Base-by-base conservation (phyloP, 2,329 filamentous ascomycete genomes). In the Penicillium polonicum region DNA sequence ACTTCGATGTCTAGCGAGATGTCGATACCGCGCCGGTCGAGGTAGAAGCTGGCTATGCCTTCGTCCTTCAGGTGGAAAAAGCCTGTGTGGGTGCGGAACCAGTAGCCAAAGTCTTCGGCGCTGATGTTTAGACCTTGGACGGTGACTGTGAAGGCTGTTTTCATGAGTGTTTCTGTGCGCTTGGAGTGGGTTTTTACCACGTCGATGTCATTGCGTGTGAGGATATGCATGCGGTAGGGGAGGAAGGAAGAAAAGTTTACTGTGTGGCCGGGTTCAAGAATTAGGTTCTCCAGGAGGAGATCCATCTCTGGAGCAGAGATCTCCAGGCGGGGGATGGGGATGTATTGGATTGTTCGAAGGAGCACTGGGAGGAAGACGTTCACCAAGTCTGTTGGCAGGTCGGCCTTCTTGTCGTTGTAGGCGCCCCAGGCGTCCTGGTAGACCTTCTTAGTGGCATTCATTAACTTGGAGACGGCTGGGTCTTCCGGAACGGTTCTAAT, bases 291-390 rank as follows among this genome's bases (percentile, higher is more conserved):
- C 2, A 97, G 78, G 1, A 97, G 79, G 5, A 97, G 83, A 66
- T 97, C 92, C 54, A 96, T 81, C 35, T 90, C 86, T 0, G 92
- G 92, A 4, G 88, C 89, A 0, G 90, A 89, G 5, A 97, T 80
- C 73, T 97, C 93, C n/a, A 97, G 76, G 5, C 93, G 88, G 0
- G 92, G 92, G 52, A 97, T 94, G 0, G 93, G 93, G 4, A 97
- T 79, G 74, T 91, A 92, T 71, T 97, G 92, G 33, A 97, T 82
- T 2, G 85, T 85, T 63, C 90, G 83, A 57, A 97, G 83, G 4
- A 92, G 69, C 13, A 91, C 78, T 0, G 93, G 93, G 5, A 94
- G 80, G 70, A 97, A 92, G 13, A 93, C 85, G 58, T 93, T 88
- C 64, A 91, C 82, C 3, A 85, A 79, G 70, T 97, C 93, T 2